phyloP scores from a whole-genome alignment of 495 filamentous ascomycete species.

The Penicillium egyptiacum region DNA sequence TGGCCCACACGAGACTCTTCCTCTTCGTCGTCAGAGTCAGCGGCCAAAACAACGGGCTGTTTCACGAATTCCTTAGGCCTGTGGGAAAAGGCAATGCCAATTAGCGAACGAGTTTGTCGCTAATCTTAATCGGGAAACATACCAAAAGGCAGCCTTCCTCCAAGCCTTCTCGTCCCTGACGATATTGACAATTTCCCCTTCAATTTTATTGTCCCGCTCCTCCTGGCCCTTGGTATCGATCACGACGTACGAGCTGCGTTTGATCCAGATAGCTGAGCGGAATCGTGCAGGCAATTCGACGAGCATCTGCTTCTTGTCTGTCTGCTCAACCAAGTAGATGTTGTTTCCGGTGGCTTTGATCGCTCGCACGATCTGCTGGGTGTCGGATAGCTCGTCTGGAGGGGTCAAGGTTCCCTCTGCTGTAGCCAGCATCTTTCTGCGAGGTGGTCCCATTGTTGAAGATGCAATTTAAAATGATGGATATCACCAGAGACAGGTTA shows the following conservation, averaged over 20 bases:
- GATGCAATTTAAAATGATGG: not conserved
- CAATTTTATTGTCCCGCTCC: conserved; percentile 72
- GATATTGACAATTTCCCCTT: conserved; percentile 89
- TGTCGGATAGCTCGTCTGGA: conserved; percentile 60
- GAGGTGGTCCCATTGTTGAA: conserved; percentile 65
- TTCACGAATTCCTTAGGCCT: conserved; percentile 84
- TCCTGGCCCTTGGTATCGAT: conserved; percentile 69
- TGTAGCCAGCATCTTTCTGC: conserved; percentile 70
- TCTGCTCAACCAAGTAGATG: conserved; percentile 71
- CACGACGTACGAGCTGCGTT: conserved; percentile 80
- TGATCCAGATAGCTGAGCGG: conserved; percentile 88
- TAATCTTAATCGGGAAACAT: conserved; percentile 25
- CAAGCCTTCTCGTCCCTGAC: conserved; percentile 88
- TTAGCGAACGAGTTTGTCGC: not conserved
- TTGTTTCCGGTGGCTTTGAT: conserved; percentile 84
- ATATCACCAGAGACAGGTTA: not conserved
- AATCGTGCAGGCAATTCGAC: conserved; percentile 80
- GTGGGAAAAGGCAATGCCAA: conserved; percentile 7
- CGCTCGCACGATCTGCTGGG: conserved; percentile 71
- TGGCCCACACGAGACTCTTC: conserved; percentile 77
- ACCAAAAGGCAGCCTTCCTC: conserved; percentile 93
- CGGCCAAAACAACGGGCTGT: conserved; percentile 38
- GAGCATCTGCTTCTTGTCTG: conserved; percentile 53
- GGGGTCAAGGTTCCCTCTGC: conserved; percentile 74
- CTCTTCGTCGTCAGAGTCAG: conserved; percentile 56